Base-by-base conservation (phyloP, 495 filamentous ascomycete genomes). In the Aspergillus incahuasiensis region DNA sequence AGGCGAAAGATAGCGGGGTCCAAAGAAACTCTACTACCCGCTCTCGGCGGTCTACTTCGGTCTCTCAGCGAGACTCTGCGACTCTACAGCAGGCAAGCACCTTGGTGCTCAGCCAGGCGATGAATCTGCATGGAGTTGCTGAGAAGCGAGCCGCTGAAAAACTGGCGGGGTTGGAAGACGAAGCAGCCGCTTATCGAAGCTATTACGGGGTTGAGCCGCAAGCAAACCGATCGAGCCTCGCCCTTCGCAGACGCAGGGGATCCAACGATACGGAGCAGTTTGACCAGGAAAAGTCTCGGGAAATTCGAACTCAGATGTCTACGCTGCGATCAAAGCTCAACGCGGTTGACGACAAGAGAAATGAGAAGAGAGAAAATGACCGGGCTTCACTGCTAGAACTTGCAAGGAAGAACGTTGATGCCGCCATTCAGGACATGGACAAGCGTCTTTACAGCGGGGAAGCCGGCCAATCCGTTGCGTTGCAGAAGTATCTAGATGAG, bases 141-240 rank as follows among this genome's bases (percentile, higher is more conserved):
- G 88, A 92, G 63, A 90, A 86, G 62, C 81, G 91, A 39, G 91
- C 91, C 2, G 80, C 86, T 54, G 88, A 94, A 64, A 88, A 91
- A 28, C 75, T 97, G 13, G 85, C 88, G 0, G 90, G 83, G 60
- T 82, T 96, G 58, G 81, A 90, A 15, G 80, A 90, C 55, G 86
- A 92, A 59, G 79, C 86, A 59, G 76, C 77, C 7, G 76, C 79
- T 6, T 86, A 89, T 56, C 80, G 86, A 38, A 80, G 85, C 20
- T 89, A 95, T 66, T 94, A 95, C 63, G 85, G 86, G 12, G 80
- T 82, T 42, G 68, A 75, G 1, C 68, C 72, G 5, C 69, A 75
- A 40, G 65, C 74, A 22, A 64, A 68, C 24, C 78, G 74, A n/a
- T 75, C 74, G 3, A 81, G 76, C 43, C 68, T 87, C 20, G 79